Base-by-base conservation (phyloP, 495 filamentous ascomycete species). In the Cladorrhinum samala region DNA sequence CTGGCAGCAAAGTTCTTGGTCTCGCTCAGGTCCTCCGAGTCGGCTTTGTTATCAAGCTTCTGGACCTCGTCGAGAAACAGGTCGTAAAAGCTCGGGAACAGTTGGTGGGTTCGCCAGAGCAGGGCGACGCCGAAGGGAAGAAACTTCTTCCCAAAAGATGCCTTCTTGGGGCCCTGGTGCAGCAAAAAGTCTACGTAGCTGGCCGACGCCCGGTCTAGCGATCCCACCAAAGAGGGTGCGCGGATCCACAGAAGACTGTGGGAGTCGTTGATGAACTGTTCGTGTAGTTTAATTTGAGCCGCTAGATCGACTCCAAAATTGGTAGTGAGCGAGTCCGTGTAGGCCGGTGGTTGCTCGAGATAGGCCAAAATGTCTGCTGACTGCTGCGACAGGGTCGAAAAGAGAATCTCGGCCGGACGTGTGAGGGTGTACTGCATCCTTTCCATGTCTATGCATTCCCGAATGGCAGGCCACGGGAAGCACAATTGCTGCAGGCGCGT, bases 271-370 rank as follows among this genome's bases (percentile, higher is more conserved):
- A 30, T 9, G 13, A 30, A 49, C 9, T 36, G 20, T 19, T 49
- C 46, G 8, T 49, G 46, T 13, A 9, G 30, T 23, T 49, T 49
- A 7, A 49, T 24, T 19, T 49, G 20, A 24, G 25, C 46, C 3
- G 23, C 25, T 2, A 49, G 46, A 37, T 49, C 46, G 3, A 49
- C 2, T 9, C 18, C 23, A 9, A 36, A 27, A 4, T 7, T 3
- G 9, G 11, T 5, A 33, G 46, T 24, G 3, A 5, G 8, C 25
- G 46, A 24, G 11, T 49, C 46, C 3, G 27, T 33, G 18, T 49
- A 49, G 13, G 46, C 46, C 3, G 46, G 46, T n/a, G 46, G 46
- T n/a, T 49, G 46, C 25, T 49, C 46, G 13, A 49, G 46, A 19
- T 49, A 49, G 4, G 46, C 13, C 46, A 49, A n/a, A 8, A 49